A percentile compares a stretch with the other conserved stretches of the same genome.
Evolutionary conservation across 108 stramenopile species (phyloP).

Genomic region (Conticribra weissflogii): DNA sequence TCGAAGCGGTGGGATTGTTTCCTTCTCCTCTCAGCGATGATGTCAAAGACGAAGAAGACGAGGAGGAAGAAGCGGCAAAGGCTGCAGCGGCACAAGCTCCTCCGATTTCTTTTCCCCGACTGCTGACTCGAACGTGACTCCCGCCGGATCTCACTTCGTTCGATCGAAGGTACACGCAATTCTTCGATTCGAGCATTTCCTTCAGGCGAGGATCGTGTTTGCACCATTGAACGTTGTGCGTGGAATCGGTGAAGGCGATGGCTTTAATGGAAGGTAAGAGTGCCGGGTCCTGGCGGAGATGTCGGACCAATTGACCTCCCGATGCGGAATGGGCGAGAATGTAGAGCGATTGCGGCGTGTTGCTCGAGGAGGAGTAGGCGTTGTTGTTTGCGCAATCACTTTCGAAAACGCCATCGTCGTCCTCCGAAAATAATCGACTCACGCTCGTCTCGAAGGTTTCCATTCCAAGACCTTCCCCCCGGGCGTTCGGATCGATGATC

Average conservation of each 20-base stretch:
- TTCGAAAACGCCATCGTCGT: neutral
- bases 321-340: slow-evolving; percentile 47
- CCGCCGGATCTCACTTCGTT: slow-evolving; percentile 43
- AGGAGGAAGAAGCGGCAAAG: neutral
- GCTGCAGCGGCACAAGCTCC: slow-evolving; percentile 7
- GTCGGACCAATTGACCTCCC: slow-evolving; percentile 40
- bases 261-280: slow-evolving; percentile 67
- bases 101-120: slow-evolving; percentile 39
- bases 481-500: slow-evolving; percentile 37
- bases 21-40: slow-evolving; percentile 30
- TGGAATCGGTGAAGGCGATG: slow-evolving; percentile 85
- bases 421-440: slow-evolving; percentile 18
- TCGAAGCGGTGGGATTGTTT: slow-evolving; percentile 34
- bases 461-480: slow-evolving; percentile 35
- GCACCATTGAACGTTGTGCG: slow-evolving; percentile 87
- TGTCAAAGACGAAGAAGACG: too few relatives aligned
- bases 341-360: slow-evolving; percentile 15
- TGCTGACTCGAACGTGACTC: slow-evolving; percentile 30
- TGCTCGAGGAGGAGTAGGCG: neutral
- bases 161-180: slow-evolving; percentile 56
- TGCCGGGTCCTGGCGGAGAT: slow-evolving; percentile 42
- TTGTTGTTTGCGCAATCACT: slow-evolving; percentile 4
- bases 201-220: slow-evolving; percentile 38
- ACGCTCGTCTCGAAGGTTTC: slow-evolving; percentile 40
- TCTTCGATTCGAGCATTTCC: slow-evolving; percentile 43